A percentile compares a stretch with the other conserved stretches of the same genome.
These are phyloP conservation scores for Gynochthodes officinalis DNA, from an alignment of 257 asterid genomes.

Conservation along the genomic window DNA sequence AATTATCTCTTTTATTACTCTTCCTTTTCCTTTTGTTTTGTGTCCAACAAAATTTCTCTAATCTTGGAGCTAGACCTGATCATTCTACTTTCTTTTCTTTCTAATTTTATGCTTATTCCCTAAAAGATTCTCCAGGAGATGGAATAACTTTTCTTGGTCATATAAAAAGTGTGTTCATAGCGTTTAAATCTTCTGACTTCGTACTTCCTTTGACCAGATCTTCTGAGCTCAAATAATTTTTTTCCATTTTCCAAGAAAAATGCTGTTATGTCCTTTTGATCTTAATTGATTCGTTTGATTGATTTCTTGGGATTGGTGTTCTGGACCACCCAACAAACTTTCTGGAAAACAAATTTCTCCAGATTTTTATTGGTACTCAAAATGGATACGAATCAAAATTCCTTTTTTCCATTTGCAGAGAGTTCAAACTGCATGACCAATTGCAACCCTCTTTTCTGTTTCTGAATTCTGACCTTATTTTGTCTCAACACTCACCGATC, in stretches of 20 bases:
- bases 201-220: slow-evolving; percentile 66
- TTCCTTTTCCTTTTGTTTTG: neutral
- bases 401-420: slow-evolving; percentile 3
- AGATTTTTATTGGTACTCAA: slow-evolving; percentile 15
- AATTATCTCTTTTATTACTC: no score
- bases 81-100: neutral
- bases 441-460: neutral
- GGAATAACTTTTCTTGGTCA: slow-evolving; percentile 22
- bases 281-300: slow-evolving; percentile 21
- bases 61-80: neutral
- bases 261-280: slow-evolving; percentile 12
- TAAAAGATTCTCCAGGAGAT: slow-evolving; percentile 33
- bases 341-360: slow-evolving; percentile 10
- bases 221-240: neutral
- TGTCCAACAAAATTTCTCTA: neutral
- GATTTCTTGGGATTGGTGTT: slow-evolving; percentile 29
- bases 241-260: slow-evolving; percentile 17
- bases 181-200: slow-evolving; percentile 24
- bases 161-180: slow-evolving; percentile 31
- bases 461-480: neutral
- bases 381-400: slow-evolving; percentile 8
- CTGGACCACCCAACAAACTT: slow-evolving; percentile 43
- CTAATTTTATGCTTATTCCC: slow-evolving; percentile 14
- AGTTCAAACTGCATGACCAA: slow-evolving; percentile 15
- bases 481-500: neutral